Percentiles rank a stretch among this genome's conserved stretches.
phyloP scores from a whole-genome alignment of 2,329 filamentous ascomycete species.

The Teratosphaeria pseudoeucalypti region DNA sequence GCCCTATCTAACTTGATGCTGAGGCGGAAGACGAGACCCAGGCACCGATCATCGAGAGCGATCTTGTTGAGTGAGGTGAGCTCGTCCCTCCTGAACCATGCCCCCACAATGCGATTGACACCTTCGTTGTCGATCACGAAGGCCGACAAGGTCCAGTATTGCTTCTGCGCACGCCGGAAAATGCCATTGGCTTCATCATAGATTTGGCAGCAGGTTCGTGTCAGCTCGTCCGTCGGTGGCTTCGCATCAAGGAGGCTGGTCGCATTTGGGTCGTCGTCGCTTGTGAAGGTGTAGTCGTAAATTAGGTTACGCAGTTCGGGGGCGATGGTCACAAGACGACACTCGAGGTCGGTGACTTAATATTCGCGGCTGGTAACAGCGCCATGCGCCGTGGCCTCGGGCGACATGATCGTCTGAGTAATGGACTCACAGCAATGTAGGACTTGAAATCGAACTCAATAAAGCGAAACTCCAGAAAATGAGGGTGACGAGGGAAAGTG shows the following conservation, averaged over 20 bases:
- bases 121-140: background rate
- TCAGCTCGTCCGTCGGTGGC: background rate
- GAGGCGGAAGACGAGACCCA: background rate
- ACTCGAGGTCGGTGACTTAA: background rate
- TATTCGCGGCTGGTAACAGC: background rate
- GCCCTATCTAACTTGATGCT: too few relatives aligned
- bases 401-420: background rate
- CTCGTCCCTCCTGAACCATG: background rate
- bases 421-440: background rate
- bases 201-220: background rate
- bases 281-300: background rate
- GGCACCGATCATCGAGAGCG: background rate
- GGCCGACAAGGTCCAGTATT: conserved; percentile 1
- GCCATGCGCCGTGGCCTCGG: background rate
- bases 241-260: background rate
- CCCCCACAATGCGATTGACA: background rate
- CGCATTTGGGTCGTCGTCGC: background rate
- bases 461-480: background rate
- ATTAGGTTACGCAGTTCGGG: background rate
- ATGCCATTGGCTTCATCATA: background rate
- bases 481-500: background rate
- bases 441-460: background rate
- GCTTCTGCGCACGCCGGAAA: background rate
- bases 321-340: background rate
- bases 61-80: background rate